Percentiles rank a stretch among this genome's conserved stretches.
Conservation (phyloP, 768 basidiomycete species). For the Austroboletus eburneus region DNA sequence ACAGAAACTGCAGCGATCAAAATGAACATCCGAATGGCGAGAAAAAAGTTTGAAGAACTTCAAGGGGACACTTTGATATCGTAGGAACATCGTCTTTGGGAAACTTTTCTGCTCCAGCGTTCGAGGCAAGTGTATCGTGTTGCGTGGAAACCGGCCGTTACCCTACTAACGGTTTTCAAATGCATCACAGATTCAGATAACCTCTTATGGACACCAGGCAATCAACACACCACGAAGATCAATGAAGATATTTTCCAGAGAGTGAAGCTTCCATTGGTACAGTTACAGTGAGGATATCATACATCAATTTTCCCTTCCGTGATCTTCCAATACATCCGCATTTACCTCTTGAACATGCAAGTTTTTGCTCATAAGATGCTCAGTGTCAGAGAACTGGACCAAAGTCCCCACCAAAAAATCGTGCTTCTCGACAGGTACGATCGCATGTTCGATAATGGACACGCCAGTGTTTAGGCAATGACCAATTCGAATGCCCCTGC, state of each 20-base stretch:
- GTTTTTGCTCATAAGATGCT: constrained; percentile 42
- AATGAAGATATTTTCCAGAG: not conserved
- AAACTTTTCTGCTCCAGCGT: too few species aligned
- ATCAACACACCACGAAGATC: not conserved
- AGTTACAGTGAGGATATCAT: constrained; percentile 8
- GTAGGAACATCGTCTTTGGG: constrained; percentile 9
- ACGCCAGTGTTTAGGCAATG: constrained; percentile 34
- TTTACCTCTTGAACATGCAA: constrained; percentile 41
- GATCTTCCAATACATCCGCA: constrained; percentile 41
- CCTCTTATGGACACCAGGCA: not conserved
- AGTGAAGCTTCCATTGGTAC: constrained; percentile 8
- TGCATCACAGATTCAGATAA: not conserved
- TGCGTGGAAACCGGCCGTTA: too few species aligned
- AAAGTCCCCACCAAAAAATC: constrained; percentile 34
- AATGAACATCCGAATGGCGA: constrained; percentile 83
- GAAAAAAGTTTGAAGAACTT: constrained; percentile 85
- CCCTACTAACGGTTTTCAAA: not conserved
- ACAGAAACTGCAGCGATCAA: constrained; percentile 84
- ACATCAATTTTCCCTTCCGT: not conserved
- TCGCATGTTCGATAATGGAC: constrained; percentile 53
- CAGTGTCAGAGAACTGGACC: constrained; percentile 49
- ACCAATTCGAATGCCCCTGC: constrained; percentile 26
- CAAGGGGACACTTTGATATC: constrained; percentile 61
- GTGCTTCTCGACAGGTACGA: constrained; percentile 16
- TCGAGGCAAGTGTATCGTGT: not conserved